Base-by-base conservation (phyloP, 2,329 filamentous ascomycete species). In the Conoideocrella luteorostrata region DNA sequence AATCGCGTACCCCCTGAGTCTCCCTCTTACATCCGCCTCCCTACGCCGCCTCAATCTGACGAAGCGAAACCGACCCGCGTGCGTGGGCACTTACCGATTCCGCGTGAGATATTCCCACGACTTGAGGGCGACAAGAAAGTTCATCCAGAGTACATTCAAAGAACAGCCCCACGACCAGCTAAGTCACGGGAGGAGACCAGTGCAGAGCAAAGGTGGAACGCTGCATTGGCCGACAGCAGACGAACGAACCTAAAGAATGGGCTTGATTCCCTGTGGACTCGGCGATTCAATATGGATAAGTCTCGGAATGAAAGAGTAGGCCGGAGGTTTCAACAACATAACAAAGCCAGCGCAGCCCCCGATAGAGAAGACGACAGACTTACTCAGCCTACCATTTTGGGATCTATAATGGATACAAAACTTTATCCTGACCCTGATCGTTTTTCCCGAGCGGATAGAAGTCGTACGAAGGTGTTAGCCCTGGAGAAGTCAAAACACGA, bases 1-100 rank as follows among this genome's bases (percentile, higher is more conserved):
- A 71, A 78, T 47, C 69, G 71, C 37, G 86, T 90, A 50, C 84
- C 84, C 15, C 91, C 93, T 39, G 87, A 96, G 62, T 95, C 89
- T 28, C 91, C 93, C 37, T 77, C 78, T 51, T 97, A 86, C 71
- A 86, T 97, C 67, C 81, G 88, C 52, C 72, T 96, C 44, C 91
- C 90, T 38, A 74, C 75, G 53, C 77, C 86, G 39, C 76, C 80
- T n/a, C 88, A 95, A 62, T 80, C 83, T 40, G 74, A 78, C 24
- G 70, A 77, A 52, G 60, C 60, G 12, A 67, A 63, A 48, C 66
- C 57, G 2, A 57, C 64, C 2, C 64, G 65, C 9, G 63, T 88
- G 26, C 88, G 88, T 62, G 93, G 93, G 53, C 79, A 83, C 45
- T 76, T 98, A 0, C 93, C 93, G 7, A 72, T 88, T 0, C 91